Evolutionary conservation across 2,329 filamentous ascomycete genomes (phyloP), one percentile per base, ranked within the genome.

Genomic region (Cladosporium velox): DNA sequence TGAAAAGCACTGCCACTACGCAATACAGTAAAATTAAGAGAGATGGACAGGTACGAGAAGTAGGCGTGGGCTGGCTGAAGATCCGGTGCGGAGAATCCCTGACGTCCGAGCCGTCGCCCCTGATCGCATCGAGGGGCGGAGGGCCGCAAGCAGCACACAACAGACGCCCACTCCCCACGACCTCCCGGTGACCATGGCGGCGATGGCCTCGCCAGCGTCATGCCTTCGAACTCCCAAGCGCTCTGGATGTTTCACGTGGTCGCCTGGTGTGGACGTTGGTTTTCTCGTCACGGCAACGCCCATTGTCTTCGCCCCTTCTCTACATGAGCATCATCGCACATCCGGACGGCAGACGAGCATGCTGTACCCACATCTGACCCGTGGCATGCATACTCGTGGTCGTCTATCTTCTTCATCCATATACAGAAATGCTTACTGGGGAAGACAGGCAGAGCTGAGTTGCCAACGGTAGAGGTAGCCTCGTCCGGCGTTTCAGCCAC

Each of bases 401-500:
- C 49, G 15, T 8, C 24, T 12, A n/a, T 52, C 49, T 30, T 30
- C 49, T 14, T 30, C 49, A 8, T 30, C 5, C 14, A 15, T 30
- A 30, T 28, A 26, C 49, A 30, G 24, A 30, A 7, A 10, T 30
- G 12, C n/a, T 15, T 52, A 28, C 49, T 52, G 12, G 12, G 6
- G 12, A 11, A 18, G 24, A 18, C 15, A 12, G 3, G 55, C n/a
- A 10, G 41, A 28, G 21, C 21, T 24, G 24, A 57, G 24, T 18
- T 58, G 8, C n/a, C 55, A 18, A 59, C 10, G 35, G 24, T 12
- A 41, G 5, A 30, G 26, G 14, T 15, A 47, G 14, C 34, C 57
- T 47, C 35, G 26, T 28, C 51, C 24, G 51, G n/a, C 41, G 61
- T 64, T 64, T 64, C 61, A 64, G 61, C 61, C 61, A 63, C 60